Percentiles rank a stretch among this genome's conserved stretches.
phyloP scores from a whole-genome alignment of 768 basidiomycete species.

The Rhodosporidiobolus sp. region DNA sequence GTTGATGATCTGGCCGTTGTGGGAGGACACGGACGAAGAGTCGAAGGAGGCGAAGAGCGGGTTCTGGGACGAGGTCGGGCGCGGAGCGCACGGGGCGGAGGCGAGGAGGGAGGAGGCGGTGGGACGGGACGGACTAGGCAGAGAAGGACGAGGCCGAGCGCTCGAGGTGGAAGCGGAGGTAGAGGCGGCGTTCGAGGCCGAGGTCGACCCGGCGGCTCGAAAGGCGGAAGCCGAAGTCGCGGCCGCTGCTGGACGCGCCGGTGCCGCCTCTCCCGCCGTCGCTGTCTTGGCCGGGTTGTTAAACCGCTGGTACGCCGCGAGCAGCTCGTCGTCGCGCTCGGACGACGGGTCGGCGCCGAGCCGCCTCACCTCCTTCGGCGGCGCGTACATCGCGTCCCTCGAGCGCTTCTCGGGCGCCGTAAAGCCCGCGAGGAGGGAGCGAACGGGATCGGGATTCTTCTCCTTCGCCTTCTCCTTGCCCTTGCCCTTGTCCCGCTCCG shows the following conservation, averaged over 20 bases:
- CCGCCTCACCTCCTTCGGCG: slow-evolving; percentile 19
- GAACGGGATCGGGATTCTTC: slow-evolving; percentile 3
- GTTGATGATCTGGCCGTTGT: not conserved
- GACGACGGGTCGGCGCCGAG: slow-evolving; percentile 1
- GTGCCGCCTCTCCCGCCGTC: too few species aligned
- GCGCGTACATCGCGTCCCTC: slow-evolving; percentile 30
- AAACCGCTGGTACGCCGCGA: too few species aligned
- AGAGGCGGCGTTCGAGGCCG: not conserved
- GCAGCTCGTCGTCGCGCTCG: not conserved
- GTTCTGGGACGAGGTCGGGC: not conserved
- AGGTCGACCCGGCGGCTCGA: not conserved
- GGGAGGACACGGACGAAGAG: not conserved
- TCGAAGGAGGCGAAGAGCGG: slow-evolving; percentile 20
- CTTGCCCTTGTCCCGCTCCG: not conserved
- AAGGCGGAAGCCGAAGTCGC: too few species aligned
- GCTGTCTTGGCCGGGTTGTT: too few species aligned
- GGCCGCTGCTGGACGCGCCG: too few species aligned
- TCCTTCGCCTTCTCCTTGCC: not conserved
- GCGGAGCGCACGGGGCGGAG: not conserved
- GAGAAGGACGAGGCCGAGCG: not conserved
- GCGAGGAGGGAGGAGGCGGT: not conserved
- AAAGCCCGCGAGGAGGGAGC: slow-evolving; percentile 16
- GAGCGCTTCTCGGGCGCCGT: not conserved
- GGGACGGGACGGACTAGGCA: not conserved
- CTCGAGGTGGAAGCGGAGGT: not conserved